phyloP scores from a whole-genome alignment of 2,329 filamentous ascomycete species.

The Hypoxylon sp. region DNA sequence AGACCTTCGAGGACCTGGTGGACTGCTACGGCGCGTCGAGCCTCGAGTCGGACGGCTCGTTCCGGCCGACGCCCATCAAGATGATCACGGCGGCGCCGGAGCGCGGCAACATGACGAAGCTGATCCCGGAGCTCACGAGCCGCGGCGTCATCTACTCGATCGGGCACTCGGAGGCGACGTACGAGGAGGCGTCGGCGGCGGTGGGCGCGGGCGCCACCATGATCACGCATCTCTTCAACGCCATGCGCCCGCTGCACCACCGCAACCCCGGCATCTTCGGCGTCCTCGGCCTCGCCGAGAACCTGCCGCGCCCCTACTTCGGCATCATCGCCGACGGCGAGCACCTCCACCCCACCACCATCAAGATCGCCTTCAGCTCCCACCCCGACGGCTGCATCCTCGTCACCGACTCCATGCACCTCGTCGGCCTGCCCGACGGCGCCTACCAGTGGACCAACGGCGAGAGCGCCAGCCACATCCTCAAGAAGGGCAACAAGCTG shows the following conservation, averaged over 20 bases:
- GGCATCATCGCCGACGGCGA: slow-evolving; percentile 92
- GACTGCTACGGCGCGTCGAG: slow-evolving; percentile 77
- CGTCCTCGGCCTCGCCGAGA: slow-evolving; percentile 74
- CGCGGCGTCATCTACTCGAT: slow-evolving; percentile 79
- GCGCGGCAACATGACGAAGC: slow-evolving; percentile 70
- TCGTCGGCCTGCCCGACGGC: slow-evolving; percentile 84
- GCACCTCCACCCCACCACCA: slow-evolving; percentile 85
- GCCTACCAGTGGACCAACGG: slow-evolving; percentile 87
- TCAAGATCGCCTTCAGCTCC: slow-evolving; percentile 88
- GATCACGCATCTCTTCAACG: slow-evolving; percentile 95
- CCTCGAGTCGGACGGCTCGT: slow-evolving; percentile 54
- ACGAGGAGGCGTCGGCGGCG: slow-evolving; percentile 78
- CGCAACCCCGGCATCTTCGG: slow-evolving; percentile 92
- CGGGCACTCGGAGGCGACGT: slow-evolving; percentile 87
- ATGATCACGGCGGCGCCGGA: slow-evolving; percentile 91
- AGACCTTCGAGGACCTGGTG: slow-evolving; percentile 71
- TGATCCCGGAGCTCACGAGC: slow-evolving; percentile 72
- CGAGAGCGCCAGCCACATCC: slow-evolving; percentile 62
- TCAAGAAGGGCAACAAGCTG: slow-evolving; percentile 76
- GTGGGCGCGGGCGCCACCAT: slow-evolving; percentile 80
- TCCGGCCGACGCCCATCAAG: slow-evolving; percentile 63
- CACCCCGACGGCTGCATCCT: slow-evolving; percentile 86
- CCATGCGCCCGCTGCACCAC: slow-evolving; percentile 89
- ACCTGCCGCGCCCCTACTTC: slow-evolving; percentile 73
- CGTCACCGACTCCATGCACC: slow-evolving; percentile 91